Evolutionary conservation across 1,139 yeast species (phyloP).

Genomic region (Yamadazyma diddensiae): DNA sequence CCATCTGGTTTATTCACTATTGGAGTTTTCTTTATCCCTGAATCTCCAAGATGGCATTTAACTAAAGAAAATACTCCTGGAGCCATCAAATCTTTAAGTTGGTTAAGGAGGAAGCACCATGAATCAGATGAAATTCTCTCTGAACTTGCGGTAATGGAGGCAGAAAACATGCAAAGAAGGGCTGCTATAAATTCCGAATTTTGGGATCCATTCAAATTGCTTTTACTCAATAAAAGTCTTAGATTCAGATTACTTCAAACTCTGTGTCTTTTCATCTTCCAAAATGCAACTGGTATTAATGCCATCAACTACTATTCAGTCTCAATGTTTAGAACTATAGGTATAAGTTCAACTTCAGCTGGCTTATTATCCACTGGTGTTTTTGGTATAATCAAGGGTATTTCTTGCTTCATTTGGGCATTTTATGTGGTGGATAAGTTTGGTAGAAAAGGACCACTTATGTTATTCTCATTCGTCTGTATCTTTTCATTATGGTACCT

Average conservation of each 20-base stretch:
- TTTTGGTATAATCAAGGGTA: constrained; percentile 50
- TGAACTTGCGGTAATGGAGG: constrained; percentile 20
- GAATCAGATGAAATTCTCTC: constrained; percentile 24
- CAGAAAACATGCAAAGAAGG: constrained; percentile 19
- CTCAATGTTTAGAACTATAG: constrained; percentile 27
- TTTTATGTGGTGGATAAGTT: constrained; percentile 41
- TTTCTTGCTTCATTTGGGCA: constrained; percentile 40
- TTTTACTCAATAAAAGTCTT: constrained; percentile 19
- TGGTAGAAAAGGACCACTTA: constrained; percentile 44
- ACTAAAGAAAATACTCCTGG: constrained; percentile 28
- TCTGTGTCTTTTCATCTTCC: constrained; percentile 28
- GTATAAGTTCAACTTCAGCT: constrained; percentile 29
- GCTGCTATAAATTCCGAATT: constrained; percentile 20
- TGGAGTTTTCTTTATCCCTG: constrained; percentile 38
- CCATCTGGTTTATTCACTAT: constrained; percentile 40
- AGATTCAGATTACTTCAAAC: constrained; percentile 23
- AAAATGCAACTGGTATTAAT: constrained; percentile 30
- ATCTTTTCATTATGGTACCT: constrained; percentile 48
- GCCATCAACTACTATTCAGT: constrained; percentile 32
- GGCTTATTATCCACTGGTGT: constrained; percentile 55
- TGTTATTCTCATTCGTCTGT: constrained; percentile 41
- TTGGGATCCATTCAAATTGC: constrained; percentile 22
- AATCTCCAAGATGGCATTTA: constrained; percentile 48
- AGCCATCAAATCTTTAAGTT: constrained; percentile 30
- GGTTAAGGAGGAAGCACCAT: constrained; percentile 21